Evolutionary conservation across 148 eudicot species (phyloP), one percentile per base, ranked within the genome.

Genomic region (Cornus controversa): DNA sequence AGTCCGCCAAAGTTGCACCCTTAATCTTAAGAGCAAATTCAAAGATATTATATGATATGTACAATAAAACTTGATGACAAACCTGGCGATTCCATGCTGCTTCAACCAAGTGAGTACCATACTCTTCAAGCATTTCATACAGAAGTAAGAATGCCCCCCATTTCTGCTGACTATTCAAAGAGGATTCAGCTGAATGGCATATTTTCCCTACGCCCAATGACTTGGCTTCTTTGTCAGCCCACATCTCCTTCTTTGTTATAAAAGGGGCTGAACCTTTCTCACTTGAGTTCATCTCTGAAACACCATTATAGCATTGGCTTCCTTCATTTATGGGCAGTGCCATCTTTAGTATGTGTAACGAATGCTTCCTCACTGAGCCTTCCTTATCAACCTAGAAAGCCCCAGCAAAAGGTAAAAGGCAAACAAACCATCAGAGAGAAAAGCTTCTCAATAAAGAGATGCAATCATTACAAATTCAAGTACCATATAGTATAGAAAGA

Each of bases 1-100:
- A 31, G 34, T 5, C 4, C 34, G 4, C 34, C 34, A 31, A 31
- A 31, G 34, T 31, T 31, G 34, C 34, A 31, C 34, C 34, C 34
- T 31, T 2, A 22, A 4, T 40, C 40, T 24, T 6, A 26, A 16
- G 45, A 63, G 36, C 69, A 72, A 26, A 14, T 60, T 79, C 26
- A 20, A 27, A 37, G 36, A 62, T 34, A 57, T 67, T 31, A 69
- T 28, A 11, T 47, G 36, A 67, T 67, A 28, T 74, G 40, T 22
- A 34, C 58, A 36, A 66, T 8, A 50, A 42, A 36, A 60, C n/a
- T 65, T 27, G 64, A 76, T 29, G 77, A 77, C 77, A 71, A 77
- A 93, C 99, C 98, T 96, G 98, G 85, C 92, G 95, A 84, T 81
- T 91, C 99, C 99, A 96, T 78, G 99, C 99, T 69, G 99, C 99